phyloP scores from a whole-genome alignment of 2,329 filamentous ascomycete genomes.

The Penicillium sp. region DNA sequence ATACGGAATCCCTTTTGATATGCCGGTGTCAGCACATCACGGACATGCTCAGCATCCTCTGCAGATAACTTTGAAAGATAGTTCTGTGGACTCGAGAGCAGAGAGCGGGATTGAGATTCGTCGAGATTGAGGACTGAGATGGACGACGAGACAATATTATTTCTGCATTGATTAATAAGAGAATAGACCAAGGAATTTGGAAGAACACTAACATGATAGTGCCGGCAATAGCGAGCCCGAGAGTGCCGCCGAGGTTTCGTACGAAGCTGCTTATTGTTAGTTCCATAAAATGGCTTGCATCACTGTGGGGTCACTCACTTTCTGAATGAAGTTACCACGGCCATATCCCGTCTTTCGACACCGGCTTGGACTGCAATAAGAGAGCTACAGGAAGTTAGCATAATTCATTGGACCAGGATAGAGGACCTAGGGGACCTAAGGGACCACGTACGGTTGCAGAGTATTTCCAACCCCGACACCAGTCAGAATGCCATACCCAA shows the following conservation, averaged over 20 bases:
- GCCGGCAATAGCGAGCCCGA: slow-evolving; percentile 41
- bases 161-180: slow-evolving; percentile 15
- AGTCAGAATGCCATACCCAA: slow-evolving; percentile 55
- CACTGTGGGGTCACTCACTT: slow-evolving; percentile 24
- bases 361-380: slow-evolving; percentile 43
- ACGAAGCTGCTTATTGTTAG: slow-evolving; percentile 34
- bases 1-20: slow-evolving; percentile 42
- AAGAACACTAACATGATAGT: slow-evolving; percentile 38
- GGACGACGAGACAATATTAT: slow-evolving; percentile 30
- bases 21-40: slow-evolving; percentile 31
- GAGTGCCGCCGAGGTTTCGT: slow-evolving; percentile 43
- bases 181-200: background rate
- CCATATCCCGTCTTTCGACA: slow-evolving; percentile 41
- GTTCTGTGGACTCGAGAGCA: slow-evolving; percentile 32
- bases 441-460: slow-evolving; percentile 43
- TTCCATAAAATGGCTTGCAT: background rate
- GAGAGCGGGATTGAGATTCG: slow-evolving; percentile 19
- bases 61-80: slow-evolving; percentile 29
- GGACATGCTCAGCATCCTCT: slow-evolving; percentile 26
- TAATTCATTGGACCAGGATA: background rate
- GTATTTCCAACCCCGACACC: slow-evolving; percentile 54
- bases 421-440: too few relatives aligned
- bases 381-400: slow-evolving; percentile 14
- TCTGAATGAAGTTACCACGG: slow-evolving; percentile 39
- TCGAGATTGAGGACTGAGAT: slow-evolving; percentile 27